Conservation (phyloP, 768 basidiomycete genomes). For the Mycena galopus region DNA sequence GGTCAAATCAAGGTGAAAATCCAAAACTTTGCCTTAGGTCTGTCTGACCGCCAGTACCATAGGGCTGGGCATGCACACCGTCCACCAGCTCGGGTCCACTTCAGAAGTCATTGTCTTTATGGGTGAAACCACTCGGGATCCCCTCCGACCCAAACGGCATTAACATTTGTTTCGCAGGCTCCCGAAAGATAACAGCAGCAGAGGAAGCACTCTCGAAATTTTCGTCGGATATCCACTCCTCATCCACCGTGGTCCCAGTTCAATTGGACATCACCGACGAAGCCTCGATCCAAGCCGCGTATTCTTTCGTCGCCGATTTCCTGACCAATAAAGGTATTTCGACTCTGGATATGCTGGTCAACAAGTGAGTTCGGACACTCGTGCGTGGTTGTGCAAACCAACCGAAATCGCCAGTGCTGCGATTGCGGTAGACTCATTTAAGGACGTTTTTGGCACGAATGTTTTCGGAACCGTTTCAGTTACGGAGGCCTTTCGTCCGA, state of each 20-base stretch:
- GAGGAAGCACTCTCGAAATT: conserved; percentile 14
- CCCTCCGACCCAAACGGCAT: neutral
- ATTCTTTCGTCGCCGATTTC: neutral
- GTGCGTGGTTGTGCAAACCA: neutral
- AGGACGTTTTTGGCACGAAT: neutral
- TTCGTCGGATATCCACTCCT: conserved; percentile 2
- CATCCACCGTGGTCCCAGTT: neutral
- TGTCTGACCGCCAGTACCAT: too few relatives aligned
- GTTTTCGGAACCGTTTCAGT: neutral
- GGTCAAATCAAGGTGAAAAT: too few relatives aligned
- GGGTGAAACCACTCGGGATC: too few relatives aligned
- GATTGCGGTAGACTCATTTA: neutral
- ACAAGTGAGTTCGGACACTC: conserved; percentile 16
- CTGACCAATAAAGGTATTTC: neutral
- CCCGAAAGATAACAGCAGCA: conserved; percentile 18
- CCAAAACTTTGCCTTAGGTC: too few relatives aligned
- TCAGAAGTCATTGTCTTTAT: too few relatives aligned
- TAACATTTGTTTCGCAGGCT: neutral
- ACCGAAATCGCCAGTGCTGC: neutral
- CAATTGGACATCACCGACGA: neutral
- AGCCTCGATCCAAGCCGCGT: conserved; percentile 16
- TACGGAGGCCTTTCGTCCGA: neutral
- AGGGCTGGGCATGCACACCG: too few relatives aligned
- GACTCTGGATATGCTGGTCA: conserved; percentile 20
- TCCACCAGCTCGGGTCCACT: too few relatives aligned